phyloP scores from a whole-genome alignment of 352 stramenopile genomes.

The Thraustotheca clavata region DNA sequence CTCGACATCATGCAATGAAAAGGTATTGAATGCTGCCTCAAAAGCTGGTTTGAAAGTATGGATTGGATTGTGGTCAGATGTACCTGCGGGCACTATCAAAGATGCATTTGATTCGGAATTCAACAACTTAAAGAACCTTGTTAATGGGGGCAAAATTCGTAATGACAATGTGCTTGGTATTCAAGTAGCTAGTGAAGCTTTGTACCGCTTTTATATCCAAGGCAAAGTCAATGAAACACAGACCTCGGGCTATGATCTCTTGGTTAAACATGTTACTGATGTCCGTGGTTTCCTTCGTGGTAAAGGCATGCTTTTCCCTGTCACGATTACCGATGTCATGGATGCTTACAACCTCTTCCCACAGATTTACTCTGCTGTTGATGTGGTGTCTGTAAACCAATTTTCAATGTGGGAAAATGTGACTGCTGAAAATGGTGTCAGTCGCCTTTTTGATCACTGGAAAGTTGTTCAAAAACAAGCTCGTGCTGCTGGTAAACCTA shows the following conservation, averaged over 20 bases:
- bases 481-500: conserved; percentile 35
- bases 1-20: conserved; percentile 21
- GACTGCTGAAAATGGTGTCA: conserved; percentile 36
- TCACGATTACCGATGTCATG: conserved; percentile 60
- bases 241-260: background rate
- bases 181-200: conserved; percentile 51
- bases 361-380: conserved; percentile 43
- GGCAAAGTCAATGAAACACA: conserved; percentile 36
- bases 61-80: conserved; percentile 51
- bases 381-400: conserved; percentile 69
- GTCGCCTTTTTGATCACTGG: conserved; percentile 43
- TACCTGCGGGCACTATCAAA: background rate
- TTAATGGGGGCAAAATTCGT: conserved; percentile 31
- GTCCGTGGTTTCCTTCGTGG: conserved; percentile 36
- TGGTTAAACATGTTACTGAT: conserved; percentile 37
- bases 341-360: conserved; percentile 53
- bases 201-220: conserved; percentile 51
- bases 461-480: conserved; percentile 33
- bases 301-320: conserved; percentile 32
- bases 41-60: conserved; percentile 41
- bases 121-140: conserved; percentile 30
- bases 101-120: conserved; percentile 32
- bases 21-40: conserved; percentile 42
- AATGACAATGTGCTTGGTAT: conserved; percentile 47
- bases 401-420: conserved; percentile 63